Base-by-base conservation (phyloP, 129 eudicot species). In the Pulicaria dysenterica region DNA sequence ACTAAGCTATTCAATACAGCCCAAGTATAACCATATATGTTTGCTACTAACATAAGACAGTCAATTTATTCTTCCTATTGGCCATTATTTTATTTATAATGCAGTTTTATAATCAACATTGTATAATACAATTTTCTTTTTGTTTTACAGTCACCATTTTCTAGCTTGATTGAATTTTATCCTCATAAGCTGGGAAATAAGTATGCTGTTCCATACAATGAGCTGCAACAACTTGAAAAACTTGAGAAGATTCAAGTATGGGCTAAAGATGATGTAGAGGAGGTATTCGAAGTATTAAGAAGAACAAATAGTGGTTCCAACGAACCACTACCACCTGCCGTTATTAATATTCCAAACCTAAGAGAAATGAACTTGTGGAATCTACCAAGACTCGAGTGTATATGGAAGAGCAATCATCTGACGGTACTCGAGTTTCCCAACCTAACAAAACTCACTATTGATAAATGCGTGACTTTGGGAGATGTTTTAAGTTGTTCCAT, bases 151-250 rank as follows among this genome's bases (percentile, higher is more conserved):
- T 8, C 50, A 7, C 0, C 10, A 3, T 45, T 45, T 7, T 12
- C 8, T 45, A 45, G 10, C 7, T 45, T 11, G 72, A 47, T 10
- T 70, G 67, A 61, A 85, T 0, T 24, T 24, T 2, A 2, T 79
- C 5, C 83, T 47, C 15, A 80, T 88, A 36, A 84, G 83, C 0
- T 76, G 86, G 13, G 51, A 46, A n/a, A 3, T 46, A 8, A 46
- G 12, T 8, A 46, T 4, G 37, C 11, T 24, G 4, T 38, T 59
- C 66, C 66, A 36, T 59, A 8, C 45, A 59, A 59, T 13, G 66
- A 59, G 66, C 37, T 59, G 66, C 14, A 4, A 3, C 11, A 59
- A 9, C 9, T 59, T 9, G 13, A 37, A 38, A 59, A 12, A 12
- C 66, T 59, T 3, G 66, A 59, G 37, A 36, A 13, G 24, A 2